Base-by-base conservation (phyloP, 2,329 filamentous ascomycete species). In the Alternaria hordeiaustralica region DNA sequence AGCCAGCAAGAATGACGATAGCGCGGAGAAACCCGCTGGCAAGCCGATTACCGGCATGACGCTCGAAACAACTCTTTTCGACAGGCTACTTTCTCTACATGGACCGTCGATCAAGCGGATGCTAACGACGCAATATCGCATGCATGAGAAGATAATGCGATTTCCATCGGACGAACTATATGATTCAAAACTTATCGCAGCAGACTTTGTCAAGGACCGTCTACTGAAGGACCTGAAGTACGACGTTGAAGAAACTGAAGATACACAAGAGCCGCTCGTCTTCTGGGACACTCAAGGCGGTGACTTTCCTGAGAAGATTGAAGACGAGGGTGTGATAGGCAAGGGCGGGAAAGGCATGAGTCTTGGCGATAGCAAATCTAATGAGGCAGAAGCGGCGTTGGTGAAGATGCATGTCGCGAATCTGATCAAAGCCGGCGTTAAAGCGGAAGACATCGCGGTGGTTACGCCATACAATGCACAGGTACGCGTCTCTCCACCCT, bases 221-320 rank as follows among this genome's bases (percentile, higher is more conserved):
- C 82, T 97, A 7, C 85, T 99, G 9, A 90, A 85, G 55, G 91
- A 94, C 67, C 80, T 99, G 5, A 88, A 90, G 0, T 97, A 97
- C 76, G 88, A 88, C 10, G 90, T 97, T 0, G 76, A 88, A 61
- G 90, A 92, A 55, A 94, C 88, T 0, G 96, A 98, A 67, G 93
- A 99, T 73, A 98, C 95, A 0, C 87, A 81, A 51, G 93, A 97
- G 79, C 92, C 96, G 0, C 81, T 99, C 3, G 88, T 99, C 10
- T 98, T 98, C 80, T 96, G 93, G 78, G 96, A 99, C 76, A 99
- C 96, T 0, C 96, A 98, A 79, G 96, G 96, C 10, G 96, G 94
- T 0, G 92, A 96, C 74, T 97, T 95, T 64, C 89, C 92, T 0
- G 94, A 98, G 82, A 90, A 88, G 76, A 89, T 87, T 49, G 92